These are phyloP conservation scores for Exophiala spinifera DNA, from an alignment of 2,329 filamentous ascomycete species.

Conservation along the genomic window DNA sequence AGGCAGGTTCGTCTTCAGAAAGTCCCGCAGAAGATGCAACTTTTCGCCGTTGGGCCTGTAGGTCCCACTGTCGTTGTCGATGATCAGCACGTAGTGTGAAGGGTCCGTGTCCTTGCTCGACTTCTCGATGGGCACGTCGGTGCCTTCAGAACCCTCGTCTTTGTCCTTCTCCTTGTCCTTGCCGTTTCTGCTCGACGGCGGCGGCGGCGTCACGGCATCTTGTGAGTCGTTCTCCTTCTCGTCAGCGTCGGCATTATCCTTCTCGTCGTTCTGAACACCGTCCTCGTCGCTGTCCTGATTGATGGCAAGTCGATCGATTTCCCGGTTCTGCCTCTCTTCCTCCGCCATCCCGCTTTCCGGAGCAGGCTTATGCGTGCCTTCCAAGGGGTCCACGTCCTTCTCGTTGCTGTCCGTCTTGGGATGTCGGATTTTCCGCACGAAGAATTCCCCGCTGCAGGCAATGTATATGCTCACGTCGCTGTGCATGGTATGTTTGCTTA, in stretches of 20 bases:
- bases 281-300: not conserved
- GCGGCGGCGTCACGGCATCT: not conserved
- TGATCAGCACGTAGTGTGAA: conserved; percentile 73
- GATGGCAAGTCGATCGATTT: not conserved
- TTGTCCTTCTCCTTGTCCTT: too few relatives aligned
- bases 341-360: conserved; percentile 40
- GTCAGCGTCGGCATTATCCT: too few relatives aligned
- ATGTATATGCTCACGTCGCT: conserved; percentile 88
- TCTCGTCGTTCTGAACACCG: not conserved
- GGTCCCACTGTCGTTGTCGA: conserved; percentile 93
- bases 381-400: conserved; percentile 28
- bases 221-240: conserved; percentile 32
- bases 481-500: conserved; percentile 97
- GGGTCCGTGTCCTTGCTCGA: conserved; percentile 44
- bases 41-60: conserved; percentile 81
- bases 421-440: conserved; percentile 68
- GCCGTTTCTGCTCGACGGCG: not conserved
- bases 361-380: conserved; percentile 47
- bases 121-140: too few relatives aligned
- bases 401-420: conserved; percentile 35
- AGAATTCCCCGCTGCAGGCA: conserved; percentile 90
- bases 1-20: conserved; percentile 70
- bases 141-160: too few relatives aligned
- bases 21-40: conserved; percentile 67
- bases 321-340: conserved; percentile 25